Evolutionary conservation across 2,329 filamentous ascomycete genomes (phyloP), one percentile per base, ranked within the genome.

Genomic region (Peltaster fructicola): DNA sequence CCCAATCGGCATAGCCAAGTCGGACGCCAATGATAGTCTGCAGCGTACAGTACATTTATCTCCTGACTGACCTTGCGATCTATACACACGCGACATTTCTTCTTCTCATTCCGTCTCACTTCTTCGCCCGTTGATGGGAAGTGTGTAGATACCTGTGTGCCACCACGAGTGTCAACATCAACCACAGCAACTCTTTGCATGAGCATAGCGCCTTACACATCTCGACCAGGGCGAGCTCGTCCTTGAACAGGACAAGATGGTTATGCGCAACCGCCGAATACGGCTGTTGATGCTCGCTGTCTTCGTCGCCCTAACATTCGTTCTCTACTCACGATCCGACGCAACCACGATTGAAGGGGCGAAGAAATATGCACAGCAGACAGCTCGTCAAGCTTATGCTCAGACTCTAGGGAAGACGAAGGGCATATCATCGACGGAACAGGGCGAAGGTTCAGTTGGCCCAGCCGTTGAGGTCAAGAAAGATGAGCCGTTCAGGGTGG

Each of bases 281-380:
- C 33, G 40, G 9, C 29, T 39, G 22, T 23, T 43, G 30, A 38
- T 35, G 13, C 26, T 43, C 5, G 34, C 32, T 8, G 33, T 37
- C 22, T 40, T 39, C 29, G 31, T 33, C 17, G 26, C 34, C 19
- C 35, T 35, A 20, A 35, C 38, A 16, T 35, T 40, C 30, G 30
- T 43, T 24, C 26, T 43, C 11, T 43, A 41, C 27, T 30, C 34
- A 23, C 37, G 30, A n/a, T 25, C 27, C 13, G n/a, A n/a, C n/a
- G 24, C 15, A 5, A 25, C 27, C 11, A 30, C 19, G 11, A 24
- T 24, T 14, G 27, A 30, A 11, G 24, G 23, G 8, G 25, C 25
- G 16, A 30, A 25, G 15, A 15, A 18, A 10, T 30, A 30, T 13
- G 27, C 27, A 11, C 23, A 30, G 17, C 19, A 25, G 18, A 25